phyloP scores from a whole-genome alignment of 495 filamentous ascomycete genomes.

The Oidiodendron maius region DNA sequence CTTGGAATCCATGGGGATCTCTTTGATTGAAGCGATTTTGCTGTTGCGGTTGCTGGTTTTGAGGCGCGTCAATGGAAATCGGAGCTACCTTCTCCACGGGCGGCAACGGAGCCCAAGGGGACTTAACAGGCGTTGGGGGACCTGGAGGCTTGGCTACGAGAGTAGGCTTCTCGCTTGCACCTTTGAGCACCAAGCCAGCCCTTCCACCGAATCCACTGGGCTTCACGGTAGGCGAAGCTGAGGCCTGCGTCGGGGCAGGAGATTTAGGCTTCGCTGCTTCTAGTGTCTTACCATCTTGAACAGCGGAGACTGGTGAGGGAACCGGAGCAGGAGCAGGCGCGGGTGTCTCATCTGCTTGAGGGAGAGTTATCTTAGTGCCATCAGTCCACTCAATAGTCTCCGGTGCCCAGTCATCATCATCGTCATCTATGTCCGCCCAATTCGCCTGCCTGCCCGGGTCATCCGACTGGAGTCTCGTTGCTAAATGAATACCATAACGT shows the following conservation, averaged over 20 bases:
- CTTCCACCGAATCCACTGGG: constrained; percentile 37
- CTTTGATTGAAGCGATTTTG: constrained; percentile 25
- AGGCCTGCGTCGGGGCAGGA: constrained; percentile 32
- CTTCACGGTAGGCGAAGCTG: constrained; percentile 29
- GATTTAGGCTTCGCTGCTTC: constrained; percentile 34
- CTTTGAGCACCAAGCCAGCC: constrained; percentile 53
- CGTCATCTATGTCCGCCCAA: constrained; percentile 98
- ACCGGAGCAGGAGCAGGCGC: constrained; percentile 32
- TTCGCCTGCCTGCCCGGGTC: constrained; percentile 76
- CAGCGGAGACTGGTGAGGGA: constrained; percentile 25
- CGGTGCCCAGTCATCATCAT: constrained; percentile 97
- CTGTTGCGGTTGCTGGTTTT: constrained; percentile 16
- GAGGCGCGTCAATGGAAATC: constrained; percentile 41
- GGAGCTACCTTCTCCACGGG: constrained; percentile 78
- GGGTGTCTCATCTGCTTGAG: constrained; percentile 50
- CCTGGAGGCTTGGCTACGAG: constrained; percentile 73
- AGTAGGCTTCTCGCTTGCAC: constrained; percentile 66
- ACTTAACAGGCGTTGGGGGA: constrained; percentile 69
- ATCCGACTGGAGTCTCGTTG: constrained; percentile 81
- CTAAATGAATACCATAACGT: constrained; percentile 93
- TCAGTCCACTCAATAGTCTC: constrained; percentile 97
- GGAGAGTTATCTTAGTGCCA: constrained; percentile 84
- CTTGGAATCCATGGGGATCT: constrained; percentile 32
- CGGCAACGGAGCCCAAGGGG: constrained; percentile 84
- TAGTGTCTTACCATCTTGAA: constrained; percentile 23